A percentile compares a stretch with the other conserved stretches of the same genome.
phyloP scores from a whole-genome alignment of 305 asterid genomes.

The Fraxinus xanthoxyloides region DNA sequence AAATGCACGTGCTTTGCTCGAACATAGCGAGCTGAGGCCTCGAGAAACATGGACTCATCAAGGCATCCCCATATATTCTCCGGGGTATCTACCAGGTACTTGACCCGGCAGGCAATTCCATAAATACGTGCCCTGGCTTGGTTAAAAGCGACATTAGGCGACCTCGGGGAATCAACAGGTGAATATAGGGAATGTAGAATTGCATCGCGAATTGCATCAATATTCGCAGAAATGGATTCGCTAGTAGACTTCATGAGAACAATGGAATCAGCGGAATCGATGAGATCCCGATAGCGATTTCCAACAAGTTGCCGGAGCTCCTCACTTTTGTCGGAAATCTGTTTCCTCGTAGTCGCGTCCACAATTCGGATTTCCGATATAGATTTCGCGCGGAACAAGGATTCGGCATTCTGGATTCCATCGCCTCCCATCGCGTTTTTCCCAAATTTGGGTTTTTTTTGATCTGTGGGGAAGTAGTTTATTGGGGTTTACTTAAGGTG shows the following conservation, averaged over 20 bases:
- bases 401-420: constrained; percentile 71
- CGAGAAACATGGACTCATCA: constrained; percentile 90
- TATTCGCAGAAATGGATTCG: constrained; percentile 72
- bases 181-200: constrained; percentile 68
- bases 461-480: background rate
- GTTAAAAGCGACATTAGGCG: constrained; percentile 41
- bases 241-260: constrained; percentile 86
- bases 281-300: constrained; percentile 90
- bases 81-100: constrained; percentile 95
- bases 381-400: constrained; percentile 76
- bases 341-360: constrained; percentile 72
- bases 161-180: constrained; percentile 51
- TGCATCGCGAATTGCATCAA: constrained; percentile 59
- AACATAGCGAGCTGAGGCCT: constrained; percentile 80
- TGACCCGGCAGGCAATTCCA: constrained; percentile 90
- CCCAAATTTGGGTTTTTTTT: background rate
- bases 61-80: constrained; percentile 98
- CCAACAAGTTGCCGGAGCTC: constrained; percentile 93
- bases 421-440: background rate
- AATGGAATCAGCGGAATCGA: constrained; percentile 93
- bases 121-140: constrained; percentile 62
- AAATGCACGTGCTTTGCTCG: constrained; percentile 84
- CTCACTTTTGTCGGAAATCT: constrained; percentile 88
- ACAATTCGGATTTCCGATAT: constrained; percentile 81
- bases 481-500: background rate